Conservation (phyloP, 1,284 basidiomycete genomes). For the Afroboletus lepidellus region DNA sequence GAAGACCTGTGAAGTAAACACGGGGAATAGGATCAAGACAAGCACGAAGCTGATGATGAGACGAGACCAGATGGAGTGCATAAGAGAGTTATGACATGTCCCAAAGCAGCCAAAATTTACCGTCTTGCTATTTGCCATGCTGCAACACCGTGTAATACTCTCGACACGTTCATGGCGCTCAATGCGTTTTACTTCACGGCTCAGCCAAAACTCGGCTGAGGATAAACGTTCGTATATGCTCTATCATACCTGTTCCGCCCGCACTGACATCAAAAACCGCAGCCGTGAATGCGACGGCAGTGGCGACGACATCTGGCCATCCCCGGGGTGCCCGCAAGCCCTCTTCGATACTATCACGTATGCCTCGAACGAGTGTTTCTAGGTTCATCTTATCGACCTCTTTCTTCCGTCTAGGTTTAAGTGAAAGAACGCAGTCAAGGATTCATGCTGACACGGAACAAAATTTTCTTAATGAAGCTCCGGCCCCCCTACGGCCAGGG, state of each 20-base stretch:
- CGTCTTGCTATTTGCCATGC: slow-evolving; percentile 15
- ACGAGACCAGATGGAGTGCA: slow-evolving; percentile 54
- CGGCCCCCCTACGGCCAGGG: neutral
- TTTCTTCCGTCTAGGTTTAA: slow-evolving; percentile 16
- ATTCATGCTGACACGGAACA: slow-evolving; percentile 4
- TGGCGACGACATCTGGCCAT: neutral
- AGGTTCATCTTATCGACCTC: neutral
- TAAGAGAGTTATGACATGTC: slow-evolving; percentile 22
- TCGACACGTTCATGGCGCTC: slow-evolving; percentile 7
- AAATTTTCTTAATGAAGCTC: neutral
- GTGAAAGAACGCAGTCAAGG: slow-evolving; percentile 7
- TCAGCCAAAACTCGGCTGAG: slow-evolving; percentile 1
- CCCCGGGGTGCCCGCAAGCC: neutral
- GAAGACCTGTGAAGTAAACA: slow-evolving; percentile 86
- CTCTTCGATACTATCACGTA: slow-evolving; percentile 24
- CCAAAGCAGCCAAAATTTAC: slow-evolving; percentile 5
- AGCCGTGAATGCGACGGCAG: slow-evolving; percentile 8
- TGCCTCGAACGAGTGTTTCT: slow-evolving; percentile 5
- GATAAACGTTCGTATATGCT: neutral
- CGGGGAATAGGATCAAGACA: slow-evolving; percentile 83
- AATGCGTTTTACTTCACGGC: slow-evolving; percentile 8
- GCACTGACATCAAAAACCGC: slow-evolving; percentile 9
- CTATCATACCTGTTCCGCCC: neutral
- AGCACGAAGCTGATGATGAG: slow-evolving; percentile 72
- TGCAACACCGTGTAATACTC: slow-evolving; percentile 11